Conservation (phyloP, 805 yeast genomes). For the Saturnispora galanensis region DNA sequence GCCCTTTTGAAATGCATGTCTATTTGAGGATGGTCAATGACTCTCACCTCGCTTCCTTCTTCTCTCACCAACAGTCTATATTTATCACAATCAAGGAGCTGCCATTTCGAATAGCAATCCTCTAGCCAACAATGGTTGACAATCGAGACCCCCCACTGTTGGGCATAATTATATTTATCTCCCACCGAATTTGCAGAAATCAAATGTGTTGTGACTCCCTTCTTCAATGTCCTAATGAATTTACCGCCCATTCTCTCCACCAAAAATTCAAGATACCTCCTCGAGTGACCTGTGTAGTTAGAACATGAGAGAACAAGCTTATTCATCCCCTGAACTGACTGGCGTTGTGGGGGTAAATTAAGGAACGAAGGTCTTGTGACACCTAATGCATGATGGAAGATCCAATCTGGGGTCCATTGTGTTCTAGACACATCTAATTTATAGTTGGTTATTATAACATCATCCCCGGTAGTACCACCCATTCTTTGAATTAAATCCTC, state of each 20-base stretch:
- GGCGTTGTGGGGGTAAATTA: constrained; percentile 57
- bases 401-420: constrained; percentile 2
- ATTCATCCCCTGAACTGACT: constrained; percentile 43
- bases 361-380: constrained; percentile 44
- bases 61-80: constrained; percentile 36
- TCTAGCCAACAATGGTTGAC: constrained; percentile 88
- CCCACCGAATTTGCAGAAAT: constrained; percentile 63
- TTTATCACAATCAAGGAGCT: constrained; percentile 35
- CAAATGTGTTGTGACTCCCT: constrained; percentile 56
- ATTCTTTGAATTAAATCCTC: background rate
- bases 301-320: constrained; percentile 57
- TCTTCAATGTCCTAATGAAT: constrained; percentile 56
- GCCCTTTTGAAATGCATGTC: background rate
- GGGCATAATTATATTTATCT: constrained; percentile 64
- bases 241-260: constrained; percentile 64
- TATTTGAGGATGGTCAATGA: constrained; percentile 32
- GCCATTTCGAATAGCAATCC: constrained; percentile 62
- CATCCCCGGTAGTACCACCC: background rate
- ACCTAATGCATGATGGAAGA: constrained; percentile 37
- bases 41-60: constrained; percentile 30
- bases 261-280: constrained; percentile 58
- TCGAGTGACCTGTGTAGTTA: constrained; percentile 77
- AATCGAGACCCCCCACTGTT: constrained; percentile 53
- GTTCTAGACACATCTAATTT: too few species aligned
- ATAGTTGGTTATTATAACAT: background rate